Evolutionary conservation across 2,329 filamentous ascomycete species (phyloP).

Genomic region (Ceratocystis smalleyi): DNA sequence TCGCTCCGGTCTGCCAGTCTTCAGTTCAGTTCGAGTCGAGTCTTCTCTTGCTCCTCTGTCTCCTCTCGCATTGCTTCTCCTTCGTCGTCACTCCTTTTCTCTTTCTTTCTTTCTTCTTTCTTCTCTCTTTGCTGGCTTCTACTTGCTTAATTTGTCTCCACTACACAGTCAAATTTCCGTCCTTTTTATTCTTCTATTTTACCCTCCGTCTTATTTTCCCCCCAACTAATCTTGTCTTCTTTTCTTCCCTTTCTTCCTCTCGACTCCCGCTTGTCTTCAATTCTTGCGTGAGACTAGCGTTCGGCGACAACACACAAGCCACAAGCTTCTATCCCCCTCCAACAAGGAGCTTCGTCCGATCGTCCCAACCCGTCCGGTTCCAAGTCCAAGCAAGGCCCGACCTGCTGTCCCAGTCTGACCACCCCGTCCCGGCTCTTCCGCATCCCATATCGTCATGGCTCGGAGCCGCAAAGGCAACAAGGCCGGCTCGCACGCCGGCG

Average conservation of each 20-base stretch:
- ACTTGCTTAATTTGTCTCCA: neutral
- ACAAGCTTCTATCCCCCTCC: neutral
- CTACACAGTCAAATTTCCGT: neutral
- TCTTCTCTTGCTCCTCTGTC: neutral
- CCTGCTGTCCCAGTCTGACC: neutral
- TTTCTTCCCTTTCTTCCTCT: neutral
- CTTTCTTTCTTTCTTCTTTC: neutral
- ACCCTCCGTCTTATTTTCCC: neutral
- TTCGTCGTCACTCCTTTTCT: neutral
- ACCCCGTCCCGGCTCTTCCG: neutral
- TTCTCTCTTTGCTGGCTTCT: neutral
- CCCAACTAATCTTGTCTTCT: neutral
- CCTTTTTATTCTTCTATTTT: neutral
- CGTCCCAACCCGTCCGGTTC: neutral
- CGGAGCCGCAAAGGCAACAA: conserved; percentile 39
- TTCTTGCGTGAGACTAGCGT: neutral
- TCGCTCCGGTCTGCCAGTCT: neutral
- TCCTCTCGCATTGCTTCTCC: neutral
- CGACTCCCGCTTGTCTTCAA: neutral
- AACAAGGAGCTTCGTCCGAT: neutral
- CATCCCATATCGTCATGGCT: conserved; percentile 14
- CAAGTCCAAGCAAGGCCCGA: neutral
- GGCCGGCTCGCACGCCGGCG: conserved; percentile 47
- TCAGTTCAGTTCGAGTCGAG: no score
- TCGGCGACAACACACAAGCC: neutral